These are phyloP conservation scores for Nitzschia palea DNA, from an alignment of 108 stramenopile species.

Conservation along the genomic window DNA sequence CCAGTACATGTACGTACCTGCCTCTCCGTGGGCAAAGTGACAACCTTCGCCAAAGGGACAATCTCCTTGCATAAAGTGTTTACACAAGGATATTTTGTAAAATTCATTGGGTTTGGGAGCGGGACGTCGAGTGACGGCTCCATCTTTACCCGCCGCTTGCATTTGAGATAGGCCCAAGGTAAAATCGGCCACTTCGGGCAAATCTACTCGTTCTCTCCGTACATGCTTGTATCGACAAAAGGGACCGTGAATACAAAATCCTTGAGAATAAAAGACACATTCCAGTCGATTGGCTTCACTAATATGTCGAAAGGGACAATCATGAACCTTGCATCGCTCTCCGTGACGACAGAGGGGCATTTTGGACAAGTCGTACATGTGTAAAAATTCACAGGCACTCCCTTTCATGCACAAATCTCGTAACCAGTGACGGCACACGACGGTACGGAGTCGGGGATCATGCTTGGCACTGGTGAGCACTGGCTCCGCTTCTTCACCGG, in stretches of 20 bases:
- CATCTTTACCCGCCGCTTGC: conserved; percentile 80
- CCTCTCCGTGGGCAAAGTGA: conserved; percentile 89
- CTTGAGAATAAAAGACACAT: conserved; percentile 93
- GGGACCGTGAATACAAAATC: conserved; percentile 94
- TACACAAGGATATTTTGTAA: conserved; percentile 87
- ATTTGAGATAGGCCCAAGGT: conserved; percentile 86
- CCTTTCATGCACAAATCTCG: conserved; percentile 96
- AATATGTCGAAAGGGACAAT: conserved; percentile 92
- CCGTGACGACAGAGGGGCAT: conserved; percentile 94
- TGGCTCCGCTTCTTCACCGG: conserved; percentile 70
- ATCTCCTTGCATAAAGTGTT: conserved; percentile 84
- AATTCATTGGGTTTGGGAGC: conserved; percentile 91
- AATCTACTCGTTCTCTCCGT: conserved; percentile 63
- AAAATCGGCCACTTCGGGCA: conserved; percentile 84
- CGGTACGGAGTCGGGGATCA: conserved; percentile 90
- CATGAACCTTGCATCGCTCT: conserved; percentile 87
- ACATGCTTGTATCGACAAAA: conserved; percentile 91
- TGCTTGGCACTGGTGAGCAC: conserved; percentile 78
- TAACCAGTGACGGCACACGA: conserved; percentile 95
- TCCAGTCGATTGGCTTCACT: conserved; percentile 88
- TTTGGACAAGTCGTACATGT: conserved; percentile 89
- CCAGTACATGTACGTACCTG: conserved; percentile 44
- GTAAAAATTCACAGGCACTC: conserved; percentile 89
- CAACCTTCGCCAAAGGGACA: conserved; percentile 87
- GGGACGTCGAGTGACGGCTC: conserved; percentile 45